Evolutionary conservation across 2,329 filamentous ascomycete genomes (phyloP).

Genomic region (Penicillium sp.): DNA sequence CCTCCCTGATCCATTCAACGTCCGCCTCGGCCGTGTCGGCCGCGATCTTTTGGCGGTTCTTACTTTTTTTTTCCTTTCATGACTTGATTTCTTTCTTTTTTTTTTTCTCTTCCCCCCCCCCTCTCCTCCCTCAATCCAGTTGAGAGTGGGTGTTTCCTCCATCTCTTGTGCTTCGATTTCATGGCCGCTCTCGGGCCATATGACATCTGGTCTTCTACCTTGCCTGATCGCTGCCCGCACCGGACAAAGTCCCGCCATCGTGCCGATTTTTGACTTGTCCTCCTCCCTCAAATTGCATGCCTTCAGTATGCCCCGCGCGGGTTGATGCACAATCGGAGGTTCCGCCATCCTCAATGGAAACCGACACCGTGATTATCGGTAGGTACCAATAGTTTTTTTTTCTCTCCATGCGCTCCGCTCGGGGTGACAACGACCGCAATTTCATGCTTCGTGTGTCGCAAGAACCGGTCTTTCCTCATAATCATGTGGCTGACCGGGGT

Average conservation of each 20-base stretch:
- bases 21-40: no score
- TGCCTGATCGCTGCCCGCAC: not conserved
- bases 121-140: no score
- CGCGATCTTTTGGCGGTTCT: no score
- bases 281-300: conserved; percentile 16
- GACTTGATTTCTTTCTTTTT: not conserved
- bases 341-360: conserved; percentile 30
- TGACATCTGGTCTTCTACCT: not conserved
- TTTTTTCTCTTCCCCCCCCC: conserved; percentile 4
- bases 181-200: conserved; percentile 19
- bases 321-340: conserved; percentile 19
- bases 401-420: not conserved
- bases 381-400: conserved; percentile 18
- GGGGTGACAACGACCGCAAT: no score
- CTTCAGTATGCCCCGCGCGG: conserved; percentile 29
- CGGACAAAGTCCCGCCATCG: not conserved
- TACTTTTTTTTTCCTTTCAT: not conserved
- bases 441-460: no score
- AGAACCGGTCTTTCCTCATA: no score
- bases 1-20: not conserved
- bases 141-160: not conserved
- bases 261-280: not conserved
- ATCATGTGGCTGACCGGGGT: no score
- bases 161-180: conserved; percentile 7
- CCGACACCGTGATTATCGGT: conserved; percentile 43